Conservation (phyloP, 169 alveolate genomes). For the Perkinsus marinus region DNA sequence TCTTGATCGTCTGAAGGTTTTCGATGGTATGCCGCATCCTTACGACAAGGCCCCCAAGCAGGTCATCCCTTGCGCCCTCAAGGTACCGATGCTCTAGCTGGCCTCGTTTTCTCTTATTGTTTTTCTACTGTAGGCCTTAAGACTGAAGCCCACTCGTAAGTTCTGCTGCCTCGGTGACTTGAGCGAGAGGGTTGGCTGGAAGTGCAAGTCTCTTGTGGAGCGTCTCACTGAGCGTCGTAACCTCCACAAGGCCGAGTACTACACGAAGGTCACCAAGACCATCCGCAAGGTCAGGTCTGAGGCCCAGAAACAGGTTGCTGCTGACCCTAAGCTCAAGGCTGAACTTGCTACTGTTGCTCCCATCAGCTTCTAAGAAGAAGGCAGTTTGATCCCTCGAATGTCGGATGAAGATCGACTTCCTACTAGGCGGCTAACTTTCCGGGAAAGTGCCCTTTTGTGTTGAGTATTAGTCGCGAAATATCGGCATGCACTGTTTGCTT, state of each 20-base stretch:
- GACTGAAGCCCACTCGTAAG: slow-evolving; percentile 61
- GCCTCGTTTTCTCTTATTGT: not conserved
- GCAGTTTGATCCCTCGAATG: not conserved
- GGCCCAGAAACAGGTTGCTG: not conserved
- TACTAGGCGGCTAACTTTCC: not conserved
- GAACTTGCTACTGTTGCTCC: not conserved
- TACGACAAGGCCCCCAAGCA: slow-evolving; percentile 78
- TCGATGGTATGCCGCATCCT: slow-evolving; percentile 88
- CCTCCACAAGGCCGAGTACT: not conserved
- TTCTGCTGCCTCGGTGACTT: slow-evolving; percentile 71
- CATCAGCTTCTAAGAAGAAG: not conserved
- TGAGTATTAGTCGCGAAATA: not conserved
- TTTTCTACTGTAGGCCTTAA: slow-evolving; percentile 12
- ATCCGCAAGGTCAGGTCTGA: not conserved
- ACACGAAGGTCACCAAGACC: not conserved
- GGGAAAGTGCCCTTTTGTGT: not conserved
- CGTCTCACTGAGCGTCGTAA: not conserved
- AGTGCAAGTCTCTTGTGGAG: not conserved
- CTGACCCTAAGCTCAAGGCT: not conserved
- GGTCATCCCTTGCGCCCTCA: slow-evolving; percentile 83
- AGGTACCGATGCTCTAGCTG: slow-evolving; percentile 47
- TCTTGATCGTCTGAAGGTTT: slow-evolving; percentile 76
- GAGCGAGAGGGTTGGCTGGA: not conserved
- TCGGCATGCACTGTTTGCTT: not conserved
- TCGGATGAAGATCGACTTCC: not conserved